Evolutionary conservation across 2,329 filamentous ascomycete species (phyloP), one percentile per base, ranked within the genome.

Genomic region (Aureobasidium namibiae): DNA sequence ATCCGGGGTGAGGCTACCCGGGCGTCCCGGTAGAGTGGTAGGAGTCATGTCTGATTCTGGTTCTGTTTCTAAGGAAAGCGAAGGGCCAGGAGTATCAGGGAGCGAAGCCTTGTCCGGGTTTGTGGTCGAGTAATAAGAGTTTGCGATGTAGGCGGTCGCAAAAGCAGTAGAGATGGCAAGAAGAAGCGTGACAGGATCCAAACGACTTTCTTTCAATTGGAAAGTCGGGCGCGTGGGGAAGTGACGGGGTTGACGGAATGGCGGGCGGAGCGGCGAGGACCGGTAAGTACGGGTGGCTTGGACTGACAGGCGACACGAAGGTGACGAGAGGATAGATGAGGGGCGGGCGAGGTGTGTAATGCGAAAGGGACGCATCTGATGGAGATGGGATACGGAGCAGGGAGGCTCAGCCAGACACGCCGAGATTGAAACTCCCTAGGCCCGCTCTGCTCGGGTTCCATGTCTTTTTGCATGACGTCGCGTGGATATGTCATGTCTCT

Each of bases 1-100:
- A 63, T 96, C 92, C 3, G 84, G 73, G n/a, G 92, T 96, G 61
- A 99, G 80, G 66, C 89, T 96, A 61, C 90, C 91, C 58, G 90
- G 83, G 62, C 91, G 85, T 56, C 94, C 94, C 38, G 87, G 82
- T 45, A 80, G 81, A 31, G 68, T 69, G 58, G 72, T 69, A 23
- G 71, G 67, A 41, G 73, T 66, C 74, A 78, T 78, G 45, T 62
- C 61, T 34, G 61, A 21, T 41, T 56, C 39, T 7, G 14, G 7
- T 4, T 14, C 9, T 26, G 60, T 14, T 42, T 58, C 46, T 29
- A 36, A 46, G 23, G 45, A 18, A 31, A 24, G 44, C 50, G 49
- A 45, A 24, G 50, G 44, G 18, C 53, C 36, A 38, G 61, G 50
- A 33, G 60, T 49, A 44, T 59, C 58, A 16, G 49, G 50, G 8